phyloP scores from a whole-genome alignment of 495 filamentous ascomycete genomes.

The Physcia stellaris region DNA sequence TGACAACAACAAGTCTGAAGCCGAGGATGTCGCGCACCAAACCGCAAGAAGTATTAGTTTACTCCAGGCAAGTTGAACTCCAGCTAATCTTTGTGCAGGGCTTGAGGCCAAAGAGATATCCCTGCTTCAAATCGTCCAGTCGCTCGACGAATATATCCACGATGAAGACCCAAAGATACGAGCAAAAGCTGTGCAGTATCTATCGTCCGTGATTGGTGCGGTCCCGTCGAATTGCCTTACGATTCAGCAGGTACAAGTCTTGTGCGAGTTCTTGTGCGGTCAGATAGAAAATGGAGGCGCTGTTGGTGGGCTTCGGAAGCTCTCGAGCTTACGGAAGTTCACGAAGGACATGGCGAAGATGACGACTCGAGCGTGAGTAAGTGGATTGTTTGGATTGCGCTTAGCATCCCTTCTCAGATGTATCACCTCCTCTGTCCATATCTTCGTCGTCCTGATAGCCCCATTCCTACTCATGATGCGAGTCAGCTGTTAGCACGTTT shows the following conservation, averaged over 20 bases:
- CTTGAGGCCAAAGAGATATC: constrained; percentile 48
- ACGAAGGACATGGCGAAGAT: constrained; percentile 33
- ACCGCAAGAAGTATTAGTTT: constrained; percentile 38
- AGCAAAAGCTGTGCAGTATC: constrained; percentile 53
- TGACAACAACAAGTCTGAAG: constrained; percentile 48
- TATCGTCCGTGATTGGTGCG: constrained; percentile 47
- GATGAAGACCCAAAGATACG: constrained; percentile 52
- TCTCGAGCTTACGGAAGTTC: constrained; percentile 35
- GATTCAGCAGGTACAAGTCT: constrained; percentile 49
- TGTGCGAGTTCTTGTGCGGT: constrained; percentile 46
- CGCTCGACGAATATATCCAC: constrained; percentile 55
- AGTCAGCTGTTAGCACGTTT: no score
- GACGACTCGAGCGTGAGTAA: constrained; percentile 36
- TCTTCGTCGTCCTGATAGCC: no score
- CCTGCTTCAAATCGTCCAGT: constrained; percentile 53
- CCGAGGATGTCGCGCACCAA: constrained; percentile 39
- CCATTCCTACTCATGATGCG: background rate
- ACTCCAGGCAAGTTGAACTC: constrained; percentile 1
- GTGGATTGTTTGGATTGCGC: no score
- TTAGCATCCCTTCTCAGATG: background rate
- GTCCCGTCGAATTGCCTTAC: constrained; percentile 47
- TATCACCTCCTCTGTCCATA: no score
- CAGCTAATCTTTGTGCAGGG: constrained; percentile 24
- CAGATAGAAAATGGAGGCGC: constrained; percentile 48
- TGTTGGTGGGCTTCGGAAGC: constrained; percentile 31